These are phyloP conservation scores for Aspergillus affinis DNA, from an alignment of 495 filamentous ascomycete genomes.

Conservation along the genomic window DNA sequence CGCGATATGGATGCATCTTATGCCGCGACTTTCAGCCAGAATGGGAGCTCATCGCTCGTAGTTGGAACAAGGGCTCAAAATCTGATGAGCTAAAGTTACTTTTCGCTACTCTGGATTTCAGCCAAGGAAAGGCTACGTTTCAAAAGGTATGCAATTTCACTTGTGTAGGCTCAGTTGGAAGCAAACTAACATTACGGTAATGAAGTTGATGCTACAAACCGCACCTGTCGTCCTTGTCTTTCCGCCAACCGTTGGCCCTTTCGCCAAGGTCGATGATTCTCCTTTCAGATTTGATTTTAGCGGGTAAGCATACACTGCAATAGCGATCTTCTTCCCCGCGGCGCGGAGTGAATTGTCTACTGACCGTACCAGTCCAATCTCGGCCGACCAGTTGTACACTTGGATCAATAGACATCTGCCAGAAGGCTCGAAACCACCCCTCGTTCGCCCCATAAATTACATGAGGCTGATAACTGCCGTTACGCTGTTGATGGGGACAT, in stretches of 20 bases:
- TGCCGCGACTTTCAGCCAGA: slow-evolving; percentile 93
- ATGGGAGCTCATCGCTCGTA: slow-evolving; percentile 84
- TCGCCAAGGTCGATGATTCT: slow-evolving; percentile 65
- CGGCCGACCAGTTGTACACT: slow-evolving; percentile 72
- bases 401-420: slow-evolving; percentile 81
- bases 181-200: slow-evolving; percentile 11
- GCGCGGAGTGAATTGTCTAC: background rate
- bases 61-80: slow-evolving; percentile 83
- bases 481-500: slow-evolving; percentile 63
- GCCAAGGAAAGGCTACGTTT: slow-evolving; percentile 80
- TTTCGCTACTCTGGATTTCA: slow-evolving; percentile 87
- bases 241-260: slow-evolving; percentile 82
- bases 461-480: slow-evolving; percentile 65
- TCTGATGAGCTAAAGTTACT: slow-evolving; percentile 67
- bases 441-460: slow-evolving; percentile 87
- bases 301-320: slow-evolving; percentile 56
- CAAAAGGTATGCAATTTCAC: slow-evolving; percentile 65
- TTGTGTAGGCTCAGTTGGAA: background rate
- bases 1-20: slow-evolving; percentile 79
- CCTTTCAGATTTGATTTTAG: slow-evolving; percentile 88
- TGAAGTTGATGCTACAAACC: slow-evolving; percentile 87
- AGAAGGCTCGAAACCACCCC: slow-evolving; percentile 66
- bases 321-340: background rate
- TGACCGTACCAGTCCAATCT: slow-evolving; percentile 54
- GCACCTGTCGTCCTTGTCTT: slow-evolving; percentile 88